Evolutionary conservation across 371 early-diverging fungal genomes (phyloP).

Genomic region (Mucor irregularis): DNA sequence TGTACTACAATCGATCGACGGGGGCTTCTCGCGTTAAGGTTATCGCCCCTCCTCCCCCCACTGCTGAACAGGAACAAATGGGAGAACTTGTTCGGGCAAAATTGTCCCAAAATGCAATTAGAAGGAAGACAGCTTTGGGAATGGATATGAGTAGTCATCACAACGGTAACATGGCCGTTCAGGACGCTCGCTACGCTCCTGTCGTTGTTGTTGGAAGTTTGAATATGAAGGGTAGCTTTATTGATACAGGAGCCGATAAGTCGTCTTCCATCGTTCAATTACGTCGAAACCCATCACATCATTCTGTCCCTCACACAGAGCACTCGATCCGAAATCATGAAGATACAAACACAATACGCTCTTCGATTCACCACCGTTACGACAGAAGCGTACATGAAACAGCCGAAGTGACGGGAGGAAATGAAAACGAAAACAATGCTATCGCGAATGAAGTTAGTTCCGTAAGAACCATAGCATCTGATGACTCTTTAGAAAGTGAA

Average conservation of each 20-base stretch:
- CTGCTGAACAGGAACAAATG: conserved; percentile 31
- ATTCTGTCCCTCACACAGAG: conserved; percentile 1
- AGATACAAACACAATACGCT: conserved; percentile 2
- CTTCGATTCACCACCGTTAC: conserved; percentile 8
- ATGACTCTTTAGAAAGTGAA: conserved; percentile 32
- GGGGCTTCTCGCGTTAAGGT: conserved; percentile 30
- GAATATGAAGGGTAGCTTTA: conserved; percentile 17
- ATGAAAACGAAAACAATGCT: background rate
- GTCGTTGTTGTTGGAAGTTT: conserved; percentile 38
- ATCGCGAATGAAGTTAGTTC: conserved; percentile 5
- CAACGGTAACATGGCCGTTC: conserved; percentile 38
- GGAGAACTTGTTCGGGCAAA: conserved; percentile 34
- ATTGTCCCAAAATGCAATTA: conserved; percentile 26
- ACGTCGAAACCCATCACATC: conserved; percentile 8
- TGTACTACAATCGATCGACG: conserved; percentile 34
- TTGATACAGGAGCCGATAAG: conserved; percentile 14
- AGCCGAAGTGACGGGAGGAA: background rate
- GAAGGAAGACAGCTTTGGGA: conserved; percentile 25
- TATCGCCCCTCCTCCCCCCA: conserved; percentile 35
- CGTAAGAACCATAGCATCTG: conserved; percentile 20
- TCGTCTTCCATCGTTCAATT: conserved; percentile 1
- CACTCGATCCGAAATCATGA: background rate
- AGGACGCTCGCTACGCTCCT: conserved; percentile 34
- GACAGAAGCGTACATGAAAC: conserved; percentile 14
- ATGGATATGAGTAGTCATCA: conserved; percentile 28